These are phyloP conservation scores for Globisporangium perplexum DNA, from an alignment of 352 stramenopile genomes.

Conservation along the genomic window DNA sequence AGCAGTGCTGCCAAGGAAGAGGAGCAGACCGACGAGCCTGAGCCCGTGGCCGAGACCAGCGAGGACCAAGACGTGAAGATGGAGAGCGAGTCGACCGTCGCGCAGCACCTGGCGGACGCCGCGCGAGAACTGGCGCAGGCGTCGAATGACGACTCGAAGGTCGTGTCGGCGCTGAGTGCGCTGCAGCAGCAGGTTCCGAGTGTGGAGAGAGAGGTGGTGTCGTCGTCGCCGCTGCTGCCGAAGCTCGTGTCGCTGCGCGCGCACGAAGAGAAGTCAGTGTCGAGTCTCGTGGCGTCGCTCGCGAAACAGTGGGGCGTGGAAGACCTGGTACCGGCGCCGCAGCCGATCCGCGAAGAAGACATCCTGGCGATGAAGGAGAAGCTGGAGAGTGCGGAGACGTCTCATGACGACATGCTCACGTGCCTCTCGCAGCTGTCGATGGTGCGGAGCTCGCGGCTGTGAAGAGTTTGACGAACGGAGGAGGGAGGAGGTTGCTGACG, in stretches of 20 bases:
- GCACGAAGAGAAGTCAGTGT: conserved; percentile 24
- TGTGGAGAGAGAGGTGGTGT: conserved; percentile 29
- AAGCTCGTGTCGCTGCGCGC: conserved; percentile 34
- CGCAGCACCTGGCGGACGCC: conserved; percentile 18
- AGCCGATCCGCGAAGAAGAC: conserved; percentile 47
- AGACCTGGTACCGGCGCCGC: conserved; percentile 36
- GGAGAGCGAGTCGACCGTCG: conserved; percentile 15
- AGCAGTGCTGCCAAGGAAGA: not conserved
- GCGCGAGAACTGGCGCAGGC: conserved; percentile 32
- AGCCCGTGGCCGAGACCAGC: conserved; percentile 1
- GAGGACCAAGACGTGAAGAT: conserved; percentile 8
- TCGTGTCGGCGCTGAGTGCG: conserved; percentile 26
- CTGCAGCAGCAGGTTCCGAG: conserved; percentile 19
- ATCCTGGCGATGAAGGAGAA: conserved; percentile 58
- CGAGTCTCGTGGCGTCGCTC: conserved; percentile 25
- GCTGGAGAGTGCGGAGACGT: conserved; percentile 35
- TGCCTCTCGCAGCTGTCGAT: conserved; percentile 46
- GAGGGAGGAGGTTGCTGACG: not conserved
- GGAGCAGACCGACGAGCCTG: not conserved
- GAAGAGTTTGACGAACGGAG: not conserved
- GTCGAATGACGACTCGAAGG: conserved; percentile 30
- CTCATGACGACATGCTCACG: conserved; percentile 63
- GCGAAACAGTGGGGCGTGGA: conserved; percentile 44
- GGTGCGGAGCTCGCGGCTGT: conserved; percentile 18
- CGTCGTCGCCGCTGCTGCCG: conserved; percentile 22